These are phyloP conservation scores for Pseudognaphalium luteoalbum DNA, from an alignment of 129 eudicot species.

Conservation along the genomic window DNA sequence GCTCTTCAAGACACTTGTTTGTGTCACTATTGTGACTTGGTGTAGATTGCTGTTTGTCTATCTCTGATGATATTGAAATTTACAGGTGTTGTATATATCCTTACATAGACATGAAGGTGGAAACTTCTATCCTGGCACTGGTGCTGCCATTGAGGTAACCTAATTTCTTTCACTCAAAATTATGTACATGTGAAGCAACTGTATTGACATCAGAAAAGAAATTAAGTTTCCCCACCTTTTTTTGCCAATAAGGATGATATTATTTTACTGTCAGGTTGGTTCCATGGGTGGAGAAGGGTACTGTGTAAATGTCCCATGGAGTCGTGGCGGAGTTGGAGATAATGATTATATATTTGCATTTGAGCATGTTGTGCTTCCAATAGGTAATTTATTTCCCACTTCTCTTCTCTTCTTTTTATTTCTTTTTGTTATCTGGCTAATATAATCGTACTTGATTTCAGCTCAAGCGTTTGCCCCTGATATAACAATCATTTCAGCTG, in stretches of 20 bases:
- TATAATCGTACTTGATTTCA: slow-evolving; percentile 41
- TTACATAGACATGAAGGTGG: slow-evolving; percentile 96
- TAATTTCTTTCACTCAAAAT: not conserved
- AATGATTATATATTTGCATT: slow-evolving; percentile 93
- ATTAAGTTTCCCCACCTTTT: not conserved
- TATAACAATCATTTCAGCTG: slow-evolving; percentile 92
- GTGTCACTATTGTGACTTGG: slow-evolving; percentile 7
- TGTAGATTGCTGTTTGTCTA: not conserved
- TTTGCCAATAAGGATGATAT: not conserved
- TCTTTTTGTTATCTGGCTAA: not conserved
- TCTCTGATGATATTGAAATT: slow-evolving; percentile 15
- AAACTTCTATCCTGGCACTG: slow-evolving; percentile 93
- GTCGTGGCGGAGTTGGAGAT: slow-evolving; percentile 94
- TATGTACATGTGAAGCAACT: slow-evolving; percentile 1
- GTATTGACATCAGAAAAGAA: not conserved
- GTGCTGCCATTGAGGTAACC: slow-evolving; percentile 88
- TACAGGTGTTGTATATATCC: slow-evolving; percentile 89
- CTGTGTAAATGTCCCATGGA: slow-evolving; percentile 98
- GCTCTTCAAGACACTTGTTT: slow-evolving; percentile 5
- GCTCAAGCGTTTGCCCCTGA: slow-evolving; percentile 84
- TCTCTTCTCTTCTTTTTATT: not conserved
- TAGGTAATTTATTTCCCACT: slow-evolving; percentile 51
- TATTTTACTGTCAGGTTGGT: slow-evolving; percentile 62
- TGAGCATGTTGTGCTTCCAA: slow-evolving; percentile 83
- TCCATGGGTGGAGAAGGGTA: slow-evolving; percentile 91